Conservation (phyloP, 192 early-diverging fungal genomes). For the Rhizoclosmatium globosum region DNA sequence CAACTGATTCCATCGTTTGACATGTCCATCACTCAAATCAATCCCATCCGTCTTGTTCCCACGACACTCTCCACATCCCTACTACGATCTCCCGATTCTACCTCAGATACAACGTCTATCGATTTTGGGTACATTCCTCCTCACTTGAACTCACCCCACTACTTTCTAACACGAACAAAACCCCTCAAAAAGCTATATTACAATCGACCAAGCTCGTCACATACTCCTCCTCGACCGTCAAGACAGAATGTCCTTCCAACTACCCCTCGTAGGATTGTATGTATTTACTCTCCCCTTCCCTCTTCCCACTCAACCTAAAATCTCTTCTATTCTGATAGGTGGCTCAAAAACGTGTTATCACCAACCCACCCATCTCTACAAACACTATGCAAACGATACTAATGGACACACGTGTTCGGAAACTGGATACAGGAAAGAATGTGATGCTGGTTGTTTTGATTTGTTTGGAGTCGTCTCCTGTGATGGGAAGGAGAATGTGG, state of each 20-base stretch:
- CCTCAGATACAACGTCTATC: not conserved
- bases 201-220: constrained; percentile 15
- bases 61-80: not conserved
- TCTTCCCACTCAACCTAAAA: not conserved
- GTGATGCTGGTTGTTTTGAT: not conserved
- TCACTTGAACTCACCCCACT: not conserved
- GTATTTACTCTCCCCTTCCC: not conserved
- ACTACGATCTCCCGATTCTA: not conserved
- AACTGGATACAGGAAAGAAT: not conserved
- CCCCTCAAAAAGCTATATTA: not conserved
- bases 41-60: not conserved
- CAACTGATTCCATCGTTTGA: constrained; percentile 7
- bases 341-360: not conserved
- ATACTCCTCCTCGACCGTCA: not conserved
- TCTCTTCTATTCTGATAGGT: not conserved
- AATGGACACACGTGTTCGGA: not conserved
- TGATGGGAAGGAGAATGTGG: no score
- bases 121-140: constrained; percentile 5
- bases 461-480: no score
- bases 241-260: not conserved
- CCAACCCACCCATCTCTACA: not conserved
- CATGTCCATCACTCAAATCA: not conserved
- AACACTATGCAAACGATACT: not conserved
- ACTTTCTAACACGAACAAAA: not conserved
- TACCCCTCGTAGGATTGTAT: constrained; percentile 3